These are phyloP conservation scores for Platismatia glauca DNA, from an alignment of 495 filamentous ascomycete species.

Conservation along the genomic window DNA sequence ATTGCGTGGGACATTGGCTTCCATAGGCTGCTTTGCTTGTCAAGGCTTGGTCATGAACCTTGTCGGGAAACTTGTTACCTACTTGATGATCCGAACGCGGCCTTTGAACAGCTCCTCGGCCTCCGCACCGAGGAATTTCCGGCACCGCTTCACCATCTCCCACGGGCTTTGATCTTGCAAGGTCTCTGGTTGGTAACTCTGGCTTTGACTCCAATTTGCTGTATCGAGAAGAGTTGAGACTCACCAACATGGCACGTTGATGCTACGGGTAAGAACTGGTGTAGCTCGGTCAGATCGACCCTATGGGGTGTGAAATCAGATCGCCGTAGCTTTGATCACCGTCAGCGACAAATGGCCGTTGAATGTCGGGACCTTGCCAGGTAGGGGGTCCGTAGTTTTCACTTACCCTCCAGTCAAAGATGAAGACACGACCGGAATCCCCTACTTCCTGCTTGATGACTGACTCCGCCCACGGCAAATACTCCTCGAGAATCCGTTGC, in stretches of 20 bases:
- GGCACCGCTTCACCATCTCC: background rate
- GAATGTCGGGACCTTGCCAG: background rate
- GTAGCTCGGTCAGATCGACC: background rate
- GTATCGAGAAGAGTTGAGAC: background rate
- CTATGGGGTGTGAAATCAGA: background rate
- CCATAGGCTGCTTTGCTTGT: constrained; percentile 25
- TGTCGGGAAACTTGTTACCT: background rate
- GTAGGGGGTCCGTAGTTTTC: background rate
- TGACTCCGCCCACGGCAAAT: background rate
- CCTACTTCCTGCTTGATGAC: background rate
- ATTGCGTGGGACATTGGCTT: constrained; percentile 24
- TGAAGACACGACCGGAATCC: background rate
- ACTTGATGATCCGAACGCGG: constrained; percentile 15
- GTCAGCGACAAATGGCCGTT: background rate
- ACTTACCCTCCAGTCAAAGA: constrained; percentile 1
- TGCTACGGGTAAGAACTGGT: background rate
- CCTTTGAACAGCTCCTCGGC: constrained; percentile 5
- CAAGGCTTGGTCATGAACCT: background rate
- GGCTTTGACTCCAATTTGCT: background rate
- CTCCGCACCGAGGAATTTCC: background rate
- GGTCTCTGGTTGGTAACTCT: background rate
- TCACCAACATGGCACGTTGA: constrained; percentile 2
- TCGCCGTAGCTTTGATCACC: background rate
- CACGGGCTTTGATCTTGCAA: background rate
- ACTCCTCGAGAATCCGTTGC: background rate